Evolutionary conservation across 768 basidiomycete genomes (phyloP), one percentile per base, ranked within the genome.

Genomic region (Coprinopsis cinerea): DNA sequence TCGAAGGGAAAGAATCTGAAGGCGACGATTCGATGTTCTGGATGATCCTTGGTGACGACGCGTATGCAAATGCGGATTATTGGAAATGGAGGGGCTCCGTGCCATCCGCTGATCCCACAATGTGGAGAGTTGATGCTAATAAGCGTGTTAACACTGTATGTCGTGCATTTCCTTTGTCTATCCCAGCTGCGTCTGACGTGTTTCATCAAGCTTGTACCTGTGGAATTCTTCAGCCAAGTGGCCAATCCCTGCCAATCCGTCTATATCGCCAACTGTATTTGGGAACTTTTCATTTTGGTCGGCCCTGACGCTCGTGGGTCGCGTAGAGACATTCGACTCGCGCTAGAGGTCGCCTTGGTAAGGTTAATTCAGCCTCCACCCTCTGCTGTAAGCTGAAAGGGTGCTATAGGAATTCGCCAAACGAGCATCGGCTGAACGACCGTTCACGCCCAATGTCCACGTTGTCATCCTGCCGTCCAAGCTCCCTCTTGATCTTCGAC

Each of bases 241-340:
- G 51, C 58, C 39, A 49, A 57, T 17, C 60, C 74, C 13, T 65
- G 73, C 44, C 62, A 63, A 15, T 76, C 72, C 14, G 77, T 90
- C 5, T 83, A 81, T 56, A 66, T 91, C 42, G 61, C 88, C 30
- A 83, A 92, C 59, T 90, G 85, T 58, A 67, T 81, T 17, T 88
- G 88, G 80, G 90, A 92, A 64, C 68, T 85, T 39, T 92, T 88
- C 57, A 76, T 92, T 15, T 49, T 92, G 24, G 81, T 92, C 13
- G 85, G 85, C 11, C 69, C 66, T 42, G 70, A 77, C 18, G 87
- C 85, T n/a, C 75, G 87, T 45, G 75, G 75, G 25, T 69, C 76
- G 27, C 74, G 82, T 47, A 61, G 63, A 42, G 75, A 81, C 42
- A 89, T 92, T 47, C 72, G 69, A 39, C 66, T 87, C 22, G 89